Conservation (phyloP, 2,329 filamentous ascomycete genomes). For the Cryphonectria naterciae region DNA sequence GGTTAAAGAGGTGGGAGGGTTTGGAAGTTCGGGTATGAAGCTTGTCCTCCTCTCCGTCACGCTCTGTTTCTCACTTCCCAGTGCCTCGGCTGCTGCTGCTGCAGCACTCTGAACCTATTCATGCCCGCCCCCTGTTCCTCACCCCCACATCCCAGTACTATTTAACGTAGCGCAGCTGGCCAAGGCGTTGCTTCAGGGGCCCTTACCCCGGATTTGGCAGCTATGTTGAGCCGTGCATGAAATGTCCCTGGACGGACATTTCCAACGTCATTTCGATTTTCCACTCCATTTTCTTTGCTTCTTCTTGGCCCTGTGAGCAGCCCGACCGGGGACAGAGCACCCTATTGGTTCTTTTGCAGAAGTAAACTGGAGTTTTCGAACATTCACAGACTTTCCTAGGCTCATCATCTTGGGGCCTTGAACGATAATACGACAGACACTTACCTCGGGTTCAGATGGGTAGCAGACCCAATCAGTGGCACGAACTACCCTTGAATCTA, state of each 20-base stretch:
- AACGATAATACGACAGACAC: too few relatives aligned
- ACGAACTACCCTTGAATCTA: not conserved
- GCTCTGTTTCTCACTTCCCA: not conserved
- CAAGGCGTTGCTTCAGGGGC: not conserved
- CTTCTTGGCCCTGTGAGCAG: not conserved
- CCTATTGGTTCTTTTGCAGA: not conserved
- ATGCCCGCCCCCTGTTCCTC: not conserved
- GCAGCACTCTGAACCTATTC: not conserved
- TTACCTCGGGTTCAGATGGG: not conserved
- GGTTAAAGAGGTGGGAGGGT: not conserved
- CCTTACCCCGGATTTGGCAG: constrained; percentile 14
- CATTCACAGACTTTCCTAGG: too few relatives aligned
- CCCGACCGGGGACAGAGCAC: too few relatives aligned
- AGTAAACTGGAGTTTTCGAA: not conserved
- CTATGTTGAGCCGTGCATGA: not conserved
- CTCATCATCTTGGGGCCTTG: too few relatives aligned
- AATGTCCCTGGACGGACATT: not conserved
- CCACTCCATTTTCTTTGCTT: not conserved
- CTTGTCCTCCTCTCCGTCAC: not conserved
- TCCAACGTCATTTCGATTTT: not conserved
- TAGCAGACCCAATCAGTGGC: not conserved
- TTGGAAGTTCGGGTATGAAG: not conserved
- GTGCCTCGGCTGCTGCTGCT: constrained; percentile 28
- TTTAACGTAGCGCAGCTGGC: not conserved
- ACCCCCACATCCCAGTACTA: not conserved